A percentile compares a stretch with the other conserved stretches of the same genome.
phyloP scores from a whole-genome alignment of 2,329 filamentous ascomycete genomes.

The Fusarium sacchari region DNA sequence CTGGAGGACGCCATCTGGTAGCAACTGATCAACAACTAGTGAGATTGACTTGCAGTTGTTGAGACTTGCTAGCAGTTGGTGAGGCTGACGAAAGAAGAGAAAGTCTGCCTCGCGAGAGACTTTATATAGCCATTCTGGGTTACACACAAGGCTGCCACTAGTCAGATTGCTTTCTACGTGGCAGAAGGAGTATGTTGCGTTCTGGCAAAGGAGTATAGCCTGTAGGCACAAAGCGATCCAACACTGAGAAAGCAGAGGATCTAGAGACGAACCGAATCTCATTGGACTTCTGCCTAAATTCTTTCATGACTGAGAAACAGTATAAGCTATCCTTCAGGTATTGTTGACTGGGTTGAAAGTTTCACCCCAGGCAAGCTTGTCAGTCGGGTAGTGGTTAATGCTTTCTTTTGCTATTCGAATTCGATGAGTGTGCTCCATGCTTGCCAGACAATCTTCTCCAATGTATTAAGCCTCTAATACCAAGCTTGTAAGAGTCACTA shows the following conservation, averaged over 20 bases:
- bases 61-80: neutral
- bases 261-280: fast-evolving
- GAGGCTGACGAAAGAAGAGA: fast-evolving
- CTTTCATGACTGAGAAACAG: neutral
- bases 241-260: neutral
- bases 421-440: fast-evolving
- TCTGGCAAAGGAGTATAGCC: neutral
- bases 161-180: neutral
- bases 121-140: fast-evolving
- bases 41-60: neutral
- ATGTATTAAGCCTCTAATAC: fast-evolving
- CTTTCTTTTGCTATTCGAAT: neutral
- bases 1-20: neutral
- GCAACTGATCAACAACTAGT: no score
- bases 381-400: fast-evolving
- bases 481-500: neutral
- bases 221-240: neutral
- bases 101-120: fast-evolving
- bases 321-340: neutral
- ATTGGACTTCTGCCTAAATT: neutral
- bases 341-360: neutral
- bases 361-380: neutral
- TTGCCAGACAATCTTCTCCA: fast-evolving
- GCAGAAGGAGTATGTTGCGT: neutral
- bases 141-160: neutral